Evolutionary conservation across 148 eudicot genomes (phyloP).

Genomic region (Talinum fruticosum): DNA sequence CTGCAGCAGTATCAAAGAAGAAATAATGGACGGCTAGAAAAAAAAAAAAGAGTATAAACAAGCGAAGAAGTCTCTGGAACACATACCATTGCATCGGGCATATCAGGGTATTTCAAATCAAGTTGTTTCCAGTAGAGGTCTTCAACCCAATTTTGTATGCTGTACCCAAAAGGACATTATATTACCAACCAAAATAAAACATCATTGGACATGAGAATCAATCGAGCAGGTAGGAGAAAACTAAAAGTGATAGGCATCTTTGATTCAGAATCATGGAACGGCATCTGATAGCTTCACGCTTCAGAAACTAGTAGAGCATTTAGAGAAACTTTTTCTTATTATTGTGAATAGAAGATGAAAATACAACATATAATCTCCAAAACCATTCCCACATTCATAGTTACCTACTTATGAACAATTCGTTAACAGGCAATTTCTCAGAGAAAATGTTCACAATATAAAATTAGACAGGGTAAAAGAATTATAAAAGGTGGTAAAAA

Average conservation of each 20-base stretch:
- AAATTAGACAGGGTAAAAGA: not conserved
- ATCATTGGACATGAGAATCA: not conserved
- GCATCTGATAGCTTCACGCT: not conserved
- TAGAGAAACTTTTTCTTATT: not conserved
- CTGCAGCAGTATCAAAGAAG: conserved; percentile 32
- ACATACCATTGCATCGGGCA: conserved; percentile 73
- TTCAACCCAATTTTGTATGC: conserved; percentile 91
- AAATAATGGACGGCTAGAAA: not conserved
- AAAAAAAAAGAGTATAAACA: not conserved
- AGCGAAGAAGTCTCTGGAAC: not conserved
- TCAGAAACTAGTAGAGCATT: not conserved
- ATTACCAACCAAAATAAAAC: not conserved
- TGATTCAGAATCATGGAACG: not conserved
- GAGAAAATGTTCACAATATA: not conserved
- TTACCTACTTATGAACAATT: not conserved
- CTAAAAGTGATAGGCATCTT: not conserved
- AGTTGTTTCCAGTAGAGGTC: conserved; percentile 98
- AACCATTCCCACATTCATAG: not conserved
- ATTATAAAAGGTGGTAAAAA: conserved; percentile 13
- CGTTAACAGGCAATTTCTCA: not conserved
- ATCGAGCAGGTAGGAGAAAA: not conserved
- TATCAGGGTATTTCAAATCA: conserved; percentile 75
- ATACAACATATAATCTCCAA: too few relatives aligned
- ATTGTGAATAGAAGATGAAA: too few relatives aligned
- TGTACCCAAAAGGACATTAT: conserved; percentile 21